A percentile compares a stretch with the other conserved stretches of the same genome.
Conservation (phyloP, 179 eudicot species). For the Spergularia azorica region DNA sequence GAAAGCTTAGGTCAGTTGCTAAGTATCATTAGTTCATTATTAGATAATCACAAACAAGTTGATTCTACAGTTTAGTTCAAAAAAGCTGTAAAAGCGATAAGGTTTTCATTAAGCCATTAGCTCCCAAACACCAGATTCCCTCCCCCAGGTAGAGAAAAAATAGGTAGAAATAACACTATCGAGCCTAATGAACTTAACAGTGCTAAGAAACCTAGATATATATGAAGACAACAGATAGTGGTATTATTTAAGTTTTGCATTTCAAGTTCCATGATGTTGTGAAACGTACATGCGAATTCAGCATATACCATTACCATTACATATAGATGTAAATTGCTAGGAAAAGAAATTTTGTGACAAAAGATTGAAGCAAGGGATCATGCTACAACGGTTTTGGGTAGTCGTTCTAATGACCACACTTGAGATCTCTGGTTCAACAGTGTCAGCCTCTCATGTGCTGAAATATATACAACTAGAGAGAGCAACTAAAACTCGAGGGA, state of each 20-base stretch:
- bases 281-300: background rate
- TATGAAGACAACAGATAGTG: background rate
- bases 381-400: too few species aligned
- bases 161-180: background rate
- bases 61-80: background rate
- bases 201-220: background rate
- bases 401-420: background rate
- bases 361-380: too few species aligned
- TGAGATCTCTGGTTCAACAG: background rate
- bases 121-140: background rate
- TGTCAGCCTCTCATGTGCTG: too few species aligned
- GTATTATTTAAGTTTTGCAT: background rate
- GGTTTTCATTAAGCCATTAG: background rate
- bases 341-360: too few species aligned
- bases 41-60: background rate
- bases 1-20: slow-evolving; percentile 6
- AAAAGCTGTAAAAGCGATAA: background rate
- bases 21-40: background rate
- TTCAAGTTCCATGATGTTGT: background rate
- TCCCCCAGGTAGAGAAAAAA: background rate
- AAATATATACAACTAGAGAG: background rate
- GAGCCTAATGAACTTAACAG: background rate
- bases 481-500: too few species aligned
- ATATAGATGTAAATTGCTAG: too few species aligned
- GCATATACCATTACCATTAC: background rate